Conservation (phyloP, 345 rosid genomes). For the Microcos paniculata region DNA sequence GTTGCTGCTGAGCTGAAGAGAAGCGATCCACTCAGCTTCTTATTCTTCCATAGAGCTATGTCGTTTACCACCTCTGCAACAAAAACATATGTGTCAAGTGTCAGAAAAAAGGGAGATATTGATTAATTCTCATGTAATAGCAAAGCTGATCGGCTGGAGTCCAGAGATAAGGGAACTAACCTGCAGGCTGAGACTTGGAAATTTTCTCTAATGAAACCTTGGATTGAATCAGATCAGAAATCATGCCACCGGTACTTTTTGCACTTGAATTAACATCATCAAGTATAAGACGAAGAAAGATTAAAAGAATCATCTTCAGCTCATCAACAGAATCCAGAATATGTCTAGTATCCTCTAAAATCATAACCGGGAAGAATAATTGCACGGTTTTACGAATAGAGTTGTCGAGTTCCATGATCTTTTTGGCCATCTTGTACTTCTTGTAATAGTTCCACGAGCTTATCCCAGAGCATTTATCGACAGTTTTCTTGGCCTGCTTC, state of each 20-base stretch:
- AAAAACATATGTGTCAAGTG: background rate
- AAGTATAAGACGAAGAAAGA: background rate
- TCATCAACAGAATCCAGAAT: slow-evolving; percentile 9
- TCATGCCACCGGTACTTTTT: background rate
- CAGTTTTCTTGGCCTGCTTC: background rate
- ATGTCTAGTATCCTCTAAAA: background rate
- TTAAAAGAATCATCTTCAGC: background rate
- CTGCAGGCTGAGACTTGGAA: background rate
- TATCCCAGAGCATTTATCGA: slow-evolving; percentile 1
- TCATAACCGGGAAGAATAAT: slow-evolving; percentile 13
- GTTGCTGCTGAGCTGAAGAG: slow-evolving; percentile 34
- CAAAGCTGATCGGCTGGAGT: too few relatives aligned
- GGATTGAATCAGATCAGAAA: background rate
- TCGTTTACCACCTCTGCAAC: slow-evolving; percentile 31
- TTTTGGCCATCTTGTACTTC: background rate
- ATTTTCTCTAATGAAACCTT: background rate
- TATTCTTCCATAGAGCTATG: slow-evolving; percentile 54
- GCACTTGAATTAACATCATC: slow-evolving; percentile 7
- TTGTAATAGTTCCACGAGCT: background rate
- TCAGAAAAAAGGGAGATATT: too few relatives aligned
- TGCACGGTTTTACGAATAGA: slow-evolving; percentile 7
- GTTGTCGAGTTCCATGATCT: background rate
- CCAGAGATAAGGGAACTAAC: background rate
- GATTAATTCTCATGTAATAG: too few relatives aligned
- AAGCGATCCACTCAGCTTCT: slow-evolving; percentile 34